phyloP scores from a whole-genome alignment of 225 moss, liverwort and hornwort species.

The Asterella californica region DNA sequence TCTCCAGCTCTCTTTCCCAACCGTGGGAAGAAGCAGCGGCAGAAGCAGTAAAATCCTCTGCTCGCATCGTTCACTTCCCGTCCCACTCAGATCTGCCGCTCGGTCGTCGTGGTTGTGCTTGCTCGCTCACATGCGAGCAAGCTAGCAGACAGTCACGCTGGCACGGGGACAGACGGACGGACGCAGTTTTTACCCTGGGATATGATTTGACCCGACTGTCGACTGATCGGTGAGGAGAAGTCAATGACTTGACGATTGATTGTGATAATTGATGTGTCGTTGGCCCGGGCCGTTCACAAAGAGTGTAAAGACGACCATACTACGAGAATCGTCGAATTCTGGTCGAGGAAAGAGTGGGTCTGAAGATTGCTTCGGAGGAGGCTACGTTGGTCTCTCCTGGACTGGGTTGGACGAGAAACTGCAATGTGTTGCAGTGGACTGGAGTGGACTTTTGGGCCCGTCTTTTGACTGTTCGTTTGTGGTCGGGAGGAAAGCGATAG shows the following conservation, averaged over 20 bases:
- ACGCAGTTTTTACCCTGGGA: not conserved
- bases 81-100: not conserved
- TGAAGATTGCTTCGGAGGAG: not conserved
- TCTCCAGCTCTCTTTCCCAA: not conserved
- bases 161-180: not conserved
- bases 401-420: not conserved
- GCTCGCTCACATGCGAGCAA: not conserved
- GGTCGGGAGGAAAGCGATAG: not conserved
- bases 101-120: not conserved
- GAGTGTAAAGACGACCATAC: not conserved
- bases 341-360: slow-evolving; percentile 5
- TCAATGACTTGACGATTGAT: not conserved
- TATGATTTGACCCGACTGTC: not conserved
- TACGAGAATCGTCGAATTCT: slow-evolving; percentile 3
- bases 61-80: not conserved
- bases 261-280: not conserved
- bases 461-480: not conserved
- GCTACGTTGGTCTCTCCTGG: not conserved
- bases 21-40: not conserved
- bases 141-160: not conserved
- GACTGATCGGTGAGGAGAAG: not conserved
- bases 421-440: not conserved
- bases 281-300: not conserved
- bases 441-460: not conserved
- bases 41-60: slow-evolving; percentile 1